Evolutionary conservation across 2,329 filamentous ascomycete genomes (phyloP).

Genomic region (Cryoendolithus antarcticus): DNA sequence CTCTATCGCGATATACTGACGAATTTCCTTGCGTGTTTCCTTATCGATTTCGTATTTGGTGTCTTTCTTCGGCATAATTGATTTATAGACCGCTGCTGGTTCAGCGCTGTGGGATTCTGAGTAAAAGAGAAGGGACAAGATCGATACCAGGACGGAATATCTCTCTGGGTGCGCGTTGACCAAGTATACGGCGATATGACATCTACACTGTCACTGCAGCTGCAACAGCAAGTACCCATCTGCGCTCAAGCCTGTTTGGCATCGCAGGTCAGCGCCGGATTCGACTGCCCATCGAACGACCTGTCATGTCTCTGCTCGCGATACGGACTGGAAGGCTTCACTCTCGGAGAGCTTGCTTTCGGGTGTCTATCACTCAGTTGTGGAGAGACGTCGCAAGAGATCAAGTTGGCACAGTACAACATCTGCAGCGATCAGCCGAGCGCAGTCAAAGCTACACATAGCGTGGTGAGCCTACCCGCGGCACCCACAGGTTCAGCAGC

Average conservation of each 20-base stretch:
- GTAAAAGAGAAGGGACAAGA: too few relatives aligned
- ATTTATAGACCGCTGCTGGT: conserved; percentile 2
- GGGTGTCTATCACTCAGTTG: conserved; percentile 10
- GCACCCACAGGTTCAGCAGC: conserved; percentile 4
- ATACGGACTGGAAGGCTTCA: conserved; percentile 20
- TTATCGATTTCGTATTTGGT: neutral
- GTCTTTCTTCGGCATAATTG: conserved; percentile 1
- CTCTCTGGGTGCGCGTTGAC: too few relatives aligned
- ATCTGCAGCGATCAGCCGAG: conserved; percentile 14
- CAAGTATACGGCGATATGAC: too few relatives aligned
- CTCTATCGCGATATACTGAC: conserved; percentile 2
- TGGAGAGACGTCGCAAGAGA: conserved; percentile 1
- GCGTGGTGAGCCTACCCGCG: conserved; percentile 11
- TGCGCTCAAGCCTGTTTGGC: conserved; percentile 2
- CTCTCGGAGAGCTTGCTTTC: conserved; percentile 21
- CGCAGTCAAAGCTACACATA: conserved; percentile 17
- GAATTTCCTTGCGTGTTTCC: conserved; percentile 2
- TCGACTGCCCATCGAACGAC: conserved; percentile 5
- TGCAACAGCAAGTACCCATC: neutral
- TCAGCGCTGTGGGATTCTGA: neutral
- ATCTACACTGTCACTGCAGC: neutral
- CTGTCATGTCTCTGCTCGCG: conserved; percentile 19
- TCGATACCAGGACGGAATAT: too few relatives aligned
- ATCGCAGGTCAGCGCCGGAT: neutral
- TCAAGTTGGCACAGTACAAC: conserved; percentile 12